Evolutionary conservation across 768 basidiomycete genomes (phyloP), one percentile per base, ranked within the genome.

Genomic region (Sistotremastrum niveocremeum): DNA sequence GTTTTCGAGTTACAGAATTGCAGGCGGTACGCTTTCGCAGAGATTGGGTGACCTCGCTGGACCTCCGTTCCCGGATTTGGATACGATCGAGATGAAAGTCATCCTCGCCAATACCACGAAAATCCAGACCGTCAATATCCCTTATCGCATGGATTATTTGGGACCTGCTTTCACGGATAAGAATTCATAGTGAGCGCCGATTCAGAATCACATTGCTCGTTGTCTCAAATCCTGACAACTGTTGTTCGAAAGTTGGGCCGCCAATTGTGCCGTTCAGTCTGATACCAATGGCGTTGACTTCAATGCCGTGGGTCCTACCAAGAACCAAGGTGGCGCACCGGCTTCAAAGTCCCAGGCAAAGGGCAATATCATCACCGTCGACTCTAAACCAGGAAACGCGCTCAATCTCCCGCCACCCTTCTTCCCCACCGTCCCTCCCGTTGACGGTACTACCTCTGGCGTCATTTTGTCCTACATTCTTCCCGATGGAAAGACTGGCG

Each of bases 1-100:
- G 3, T 73, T 76, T 60, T 73, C 68, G 33, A 74, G 74, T 54
- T 80, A 80, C 55, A 63, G 74, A 29, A 66, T 74, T 34, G 62
- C 65, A 0, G 65, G 57, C 7, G 63, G 62, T 0, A 53, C 47
- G n/a, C 76, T 72, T 52, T 74, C 73, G n/a, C 78, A 80, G 57
- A 67, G 76, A 8, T 54, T 81, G 41, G 79, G 71, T 7, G 67
- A 68, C 50, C 62, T 77, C 34, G 77, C 77, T 39, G 76, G 77
- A 3, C 74, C 73, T 9, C 55, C 61, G 12, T 69, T 71, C 47
- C 71, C 73, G 3, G 63, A 65, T 9, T 65, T 68, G 37, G 65
- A 65, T 6, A 69, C 65, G 2, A 54, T 80, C 7, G 71, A 67
- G 3, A 62, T 81, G 49, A 65, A 58, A 38, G 56, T 79, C 35